Evolutionary conservation across 2,329 filamentous ascomycete species (phyloP).

Genomic region (Passalora sequoiae): DNA sequence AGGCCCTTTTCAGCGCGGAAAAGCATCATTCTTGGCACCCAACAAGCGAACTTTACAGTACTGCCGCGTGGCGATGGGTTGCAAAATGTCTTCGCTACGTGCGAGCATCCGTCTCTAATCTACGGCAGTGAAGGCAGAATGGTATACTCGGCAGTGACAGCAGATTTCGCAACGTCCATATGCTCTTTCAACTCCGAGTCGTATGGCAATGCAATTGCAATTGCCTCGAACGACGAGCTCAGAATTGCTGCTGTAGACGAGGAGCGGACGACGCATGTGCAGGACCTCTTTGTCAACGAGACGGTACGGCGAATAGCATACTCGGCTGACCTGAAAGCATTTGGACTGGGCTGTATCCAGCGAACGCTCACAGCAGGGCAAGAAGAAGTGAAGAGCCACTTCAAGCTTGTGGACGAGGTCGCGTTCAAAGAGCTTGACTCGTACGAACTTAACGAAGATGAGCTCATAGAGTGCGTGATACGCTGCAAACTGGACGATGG

Average conservation of each 20-base stretch:
- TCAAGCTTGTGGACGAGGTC: conserved; percentile 86
- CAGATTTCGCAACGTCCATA: conserved; percentile 75
- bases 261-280: conserved; percentile 82
- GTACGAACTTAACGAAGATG: conserved; percentile 59
- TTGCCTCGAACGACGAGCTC: conserved; percentile 66
- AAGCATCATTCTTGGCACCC: conserved; percentile 77
- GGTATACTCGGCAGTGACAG: conserved; percentile 88
- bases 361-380: conserved; percentile 64
- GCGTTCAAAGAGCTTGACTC: conserved; percentile 74
- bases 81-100: conserved; percentile 84
- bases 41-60: conserved; percentile 74
- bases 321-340: conserved; percentile 69
- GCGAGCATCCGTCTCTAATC: conserved; percentile 89
- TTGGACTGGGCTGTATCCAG: conserved; percentile 80
- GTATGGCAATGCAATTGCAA: conserved; percentile 73
- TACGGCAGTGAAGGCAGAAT: conserved; percentile 84
- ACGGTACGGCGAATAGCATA: conserved; percentile 86
- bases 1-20: conserved; percentile 66
- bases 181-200: conserved; percentile 76
- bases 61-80: conserved; percentile 64
- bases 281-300: conserved; percentile 69
- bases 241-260: conserved; percentile 77
- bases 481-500: conserved; percentile 65
- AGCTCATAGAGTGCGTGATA: conserved; percentile 81
- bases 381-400: conserved; percentile 72